A percentile compares a stretch with the other conserved stretches of the same genome.
Evolutionary conservation across 495 filamentous ascomycete species (phyloP).

Genomic region (Acidomyces sp.): DNA sequence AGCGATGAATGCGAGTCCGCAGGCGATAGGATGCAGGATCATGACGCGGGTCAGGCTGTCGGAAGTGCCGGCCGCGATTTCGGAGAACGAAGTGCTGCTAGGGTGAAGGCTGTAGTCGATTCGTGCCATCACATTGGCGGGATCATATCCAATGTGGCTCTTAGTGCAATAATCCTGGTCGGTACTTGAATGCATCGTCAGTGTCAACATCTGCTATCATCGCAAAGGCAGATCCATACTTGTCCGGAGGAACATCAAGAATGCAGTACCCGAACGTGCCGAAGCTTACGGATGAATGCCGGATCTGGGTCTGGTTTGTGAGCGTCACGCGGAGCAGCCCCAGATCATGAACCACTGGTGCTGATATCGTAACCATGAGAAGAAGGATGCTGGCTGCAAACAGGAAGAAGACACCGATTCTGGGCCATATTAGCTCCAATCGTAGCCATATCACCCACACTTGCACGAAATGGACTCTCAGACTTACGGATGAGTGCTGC

Average conservation of each 20-base stretch:
- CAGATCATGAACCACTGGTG: slow-evolving; percentile 42
- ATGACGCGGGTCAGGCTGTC: slow-evolving; percentile 41
- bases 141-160: slow-evolving; percentile 41
- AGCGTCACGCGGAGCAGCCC: slow-evolving; percentile 39
- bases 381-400: slow-evolving; percentile 41
- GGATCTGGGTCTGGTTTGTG: slow-evolving; percentile 23
- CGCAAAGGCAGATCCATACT: not conserved
- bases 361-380: slow-evolving; percentile 45
- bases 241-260: slow-evolving; percentile 22
- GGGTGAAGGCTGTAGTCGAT: slow-evolving; percentile 25
- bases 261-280: slow-evolving; percentile 48
- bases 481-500: no score
- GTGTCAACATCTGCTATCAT: no score
- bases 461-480: no score
- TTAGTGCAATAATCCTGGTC: slow-evolving; percentile 34
- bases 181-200: no score
- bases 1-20: slow-evolving; percentile 44
- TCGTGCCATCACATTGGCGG: slow-evolving; percentile 30
- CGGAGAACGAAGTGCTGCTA: slow-evolving; percentile 24
- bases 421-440: no score
- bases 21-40: slow-evolving; percentile 48
- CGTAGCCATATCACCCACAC: no score
- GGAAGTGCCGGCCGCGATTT: slow-evolving; percentile 32
- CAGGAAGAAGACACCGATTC: slow-evolving; percentile 45
- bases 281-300: slow-evolving; percentile 33